Base-by-base conservation (phyloP, 2,329 filamentous ascomycete species). In the Pseudocercospora cruenta region DNA sequence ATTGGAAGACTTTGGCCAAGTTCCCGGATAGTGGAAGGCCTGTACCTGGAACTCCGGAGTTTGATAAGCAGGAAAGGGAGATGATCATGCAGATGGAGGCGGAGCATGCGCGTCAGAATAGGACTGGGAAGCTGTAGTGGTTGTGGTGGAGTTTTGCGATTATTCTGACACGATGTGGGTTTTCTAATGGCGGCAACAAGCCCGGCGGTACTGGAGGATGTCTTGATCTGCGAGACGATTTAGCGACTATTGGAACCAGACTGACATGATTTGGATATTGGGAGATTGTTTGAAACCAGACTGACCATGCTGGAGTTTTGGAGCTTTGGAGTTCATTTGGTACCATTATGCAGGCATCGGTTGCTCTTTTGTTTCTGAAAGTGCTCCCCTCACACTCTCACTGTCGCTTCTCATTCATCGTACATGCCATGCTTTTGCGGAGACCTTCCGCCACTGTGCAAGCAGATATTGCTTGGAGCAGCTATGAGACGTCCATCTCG, bases 401-500 rank as follows among this genome's bases (percentile, higher is more conserved):
- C n/a, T 19, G 39, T 43, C 6, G 39, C 16, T 43, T 43, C 39
- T 43, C 39, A 43, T 43, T 43, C 39, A 43, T 43, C 39, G 39
- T 43, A 43, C 39, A 43, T 43, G 39, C 4, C 39, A n/a, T 43
- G 16, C 16, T 1, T 19, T 6, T 7, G 39, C 16, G 39, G 10
- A 6, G 47, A 12, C 14, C 21, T 26, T 51, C 24, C 24, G 21
- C 24, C 21, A 26, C 47, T 51, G 4, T 51, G 10, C 8, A 51
- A 24, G 47, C 21, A 51, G 5, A 22, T 22, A 24, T 16, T 22
- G 21, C 47, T 22, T 22, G 21, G 53, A 10, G n/a, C 10, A 39
- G 31, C 57, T 60, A 77, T 61, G 72, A 75, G 58, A 78, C 67
- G 60, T 79, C 77, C 78, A 79, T 79, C 69, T 79, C 78, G 62